phyloP scores from a whole-genome alignment of 192 early-diverging fungal species.

The Phlyctochytrium arcticum region DNA sequence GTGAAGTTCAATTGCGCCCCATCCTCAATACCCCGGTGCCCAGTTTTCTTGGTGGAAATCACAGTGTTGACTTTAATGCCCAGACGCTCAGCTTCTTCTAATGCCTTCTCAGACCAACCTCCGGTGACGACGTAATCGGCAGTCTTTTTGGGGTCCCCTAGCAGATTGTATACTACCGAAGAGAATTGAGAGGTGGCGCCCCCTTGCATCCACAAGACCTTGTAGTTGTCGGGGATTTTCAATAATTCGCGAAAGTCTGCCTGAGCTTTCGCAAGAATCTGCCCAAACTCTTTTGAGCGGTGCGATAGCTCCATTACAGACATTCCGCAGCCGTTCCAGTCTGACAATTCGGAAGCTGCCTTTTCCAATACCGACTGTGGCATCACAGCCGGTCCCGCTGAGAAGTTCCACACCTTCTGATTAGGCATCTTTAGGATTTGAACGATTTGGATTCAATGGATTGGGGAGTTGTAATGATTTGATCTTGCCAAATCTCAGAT shows the following conservation, averaged over 20 bases:
- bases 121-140: slow-evolving; percentile 92
- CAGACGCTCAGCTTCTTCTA: slow-evolving; percentile 72
- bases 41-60: slow-evolving; percentile 58
- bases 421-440: no score
- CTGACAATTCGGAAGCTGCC: slow-evolving; percentile 77
- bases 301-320: slow-evolving; percentile 96
- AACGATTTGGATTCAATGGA: no score
- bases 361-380: slow-evolving; percentile 75
- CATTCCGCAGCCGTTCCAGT: slow-evolving; percentile 80
- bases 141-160: slow-evolving; percentile 30
- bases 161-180: slow-evolving; percentile 82
- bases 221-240: slow-evolving; percentile 81
- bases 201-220: slow-evolving; percentile 91
- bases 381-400: slow-evolving; percentile 88
- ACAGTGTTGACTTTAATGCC: slow-evolving; percentile 81
- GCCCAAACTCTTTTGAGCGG: slow-evolving; percentile 78
- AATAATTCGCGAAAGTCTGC: slow-evolving; percentile 65
- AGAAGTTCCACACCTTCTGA: slow-evolving; percentile 39
- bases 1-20: slow-evolving; percentile 63
- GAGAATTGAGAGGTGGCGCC: slow-evolving; percentile 93
- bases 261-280: slow-evolving; percentile 71
- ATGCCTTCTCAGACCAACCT: slow-evolving; percentile 84
- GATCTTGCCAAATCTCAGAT: no score
- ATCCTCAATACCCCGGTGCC: slow-evolving; percentile 56
- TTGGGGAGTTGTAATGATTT: no score